phyloP scores from a whole-genome alignment of 148 eudicot species.

The Rhododendron mucronatum region DNA sequence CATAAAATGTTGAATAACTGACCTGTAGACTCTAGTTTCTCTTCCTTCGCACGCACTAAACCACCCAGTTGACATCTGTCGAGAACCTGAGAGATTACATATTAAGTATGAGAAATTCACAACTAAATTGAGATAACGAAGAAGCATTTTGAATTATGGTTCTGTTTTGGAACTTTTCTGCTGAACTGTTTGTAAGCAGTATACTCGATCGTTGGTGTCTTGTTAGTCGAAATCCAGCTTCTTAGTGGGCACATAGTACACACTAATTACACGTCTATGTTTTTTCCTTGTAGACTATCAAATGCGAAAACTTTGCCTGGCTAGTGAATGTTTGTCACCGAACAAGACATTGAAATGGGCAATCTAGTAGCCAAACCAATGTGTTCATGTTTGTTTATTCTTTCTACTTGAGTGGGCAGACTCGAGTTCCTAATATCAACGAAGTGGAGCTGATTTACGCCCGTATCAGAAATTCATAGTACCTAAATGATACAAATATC shows the following conservation, averaged over 20 bases:
- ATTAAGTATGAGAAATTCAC: not conserved
- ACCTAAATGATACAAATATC: not conserved
- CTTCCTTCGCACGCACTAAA: conserved; percentile 67
- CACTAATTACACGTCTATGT: not conserved
- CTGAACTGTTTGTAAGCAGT: not conserved
- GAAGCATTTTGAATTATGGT: not conserved
- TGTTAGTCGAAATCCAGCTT: not conserved
- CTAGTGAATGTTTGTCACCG: not conserved
- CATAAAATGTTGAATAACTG: not conserved
- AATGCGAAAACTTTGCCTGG: not conserved
- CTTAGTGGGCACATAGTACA: not conserved
- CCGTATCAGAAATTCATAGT: not conserved
- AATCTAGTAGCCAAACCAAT: not conserved
- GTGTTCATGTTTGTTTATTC: not conserved
- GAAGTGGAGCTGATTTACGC: not conserved
- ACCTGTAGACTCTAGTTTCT: conserved; percentile 75
- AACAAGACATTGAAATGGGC: not conserved
- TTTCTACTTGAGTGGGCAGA: not conserved
- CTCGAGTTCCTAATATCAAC: not conserved
- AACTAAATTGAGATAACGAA: not conserved
- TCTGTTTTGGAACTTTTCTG: not conserved
- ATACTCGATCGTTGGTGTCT: not conserved
- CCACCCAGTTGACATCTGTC: conserved; percentile 92
- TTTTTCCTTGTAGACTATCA: not conserved
- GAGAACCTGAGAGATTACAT: conserved; percentile 48